Evolutionary conservation across 306 rosid genomes (phyloP), one percentile per base, ranked within the genome.

Genomic region (Corylus avellana): DNA sequence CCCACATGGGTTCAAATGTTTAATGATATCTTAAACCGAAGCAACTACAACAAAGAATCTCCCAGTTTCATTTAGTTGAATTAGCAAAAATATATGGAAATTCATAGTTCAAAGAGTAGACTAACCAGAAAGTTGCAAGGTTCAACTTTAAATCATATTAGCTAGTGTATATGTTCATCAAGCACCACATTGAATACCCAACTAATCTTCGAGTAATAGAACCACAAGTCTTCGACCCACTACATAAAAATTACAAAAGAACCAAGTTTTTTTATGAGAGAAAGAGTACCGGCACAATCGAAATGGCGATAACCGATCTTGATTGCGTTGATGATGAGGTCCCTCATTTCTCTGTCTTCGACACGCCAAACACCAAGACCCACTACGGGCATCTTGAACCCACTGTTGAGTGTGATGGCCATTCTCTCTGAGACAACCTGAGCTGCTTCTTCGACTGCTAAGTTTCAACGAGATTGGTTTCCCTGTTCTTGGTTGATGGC

Each of bases 371-470:
- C 72, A 3, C 72, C 72, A 3, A 67, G 27, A 44, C 72, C 72
- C 29, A 67, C 72, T 9, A 39, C 5, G 27, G 72, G 72, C 72
- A 67, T 67, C 72, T 67, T 67, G 72, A 67, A 67, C 50, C 72
- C 72, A n/a, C 11, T 67, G 29, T 42, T 67, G 72, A 67, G 72
- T 18, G 72, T 42, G 17, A 67, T n/a, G 2, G 72, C 72, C 72
- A 67, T 62, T 62, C 27, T 62, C 68, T 62, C 68, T 29, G 39
- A 25, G 25, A 59, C 13, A 25, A 3, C 32, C 25, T 4, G 25
- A 22, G 12, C 66, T 10, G 66, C 32, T 59, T 27, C 66, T 25
- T 10, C 2, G 66, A 2, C 66, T 10, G 66, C 66, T 59, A 25
- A 8, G 20, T n/a, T 8, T 2, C 27, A n/a, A 20, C 20, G 8